Conservation (phyloP, 1,284 basidiomycete genomes). For the Filobasidium uniguttulatum region DNA sequence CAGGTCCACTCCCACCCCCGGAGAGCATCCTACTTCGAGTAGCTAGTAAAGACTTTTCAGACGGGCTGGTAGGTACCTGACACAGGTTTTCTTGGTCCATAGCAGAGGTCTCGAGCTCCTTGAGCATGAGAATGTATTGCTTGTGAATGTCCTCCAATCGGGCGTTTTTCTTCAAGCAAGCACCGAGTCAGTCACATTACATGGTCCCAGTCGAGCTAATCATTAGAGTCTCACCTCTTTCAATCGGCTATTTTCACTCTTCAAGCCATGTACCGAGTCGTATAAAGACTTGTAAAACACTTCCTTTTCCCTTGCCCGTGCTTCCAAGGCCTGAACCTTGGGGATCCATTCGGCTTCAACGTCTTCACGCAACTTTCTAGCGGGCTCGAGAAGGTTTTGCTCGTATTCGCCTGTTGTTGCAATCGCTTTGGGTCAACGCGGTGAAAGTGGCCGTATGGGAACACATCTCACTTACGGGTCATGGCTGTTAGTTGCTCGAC, state of each 20-base stretch:
- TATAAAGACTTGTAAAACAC: slow-evolving; percentile 15
- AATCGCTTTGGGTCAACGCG: not conserved
- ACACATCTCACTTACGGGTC: slow-evolving; percentile 22
- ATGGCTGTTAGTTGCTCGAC: slow-evolving; percentile 31
- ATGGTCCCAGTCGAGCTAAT: not conserved
- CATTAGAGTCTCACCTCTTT: slow-evolving; percentile 11
- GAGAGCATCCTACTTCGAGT: not conserved
- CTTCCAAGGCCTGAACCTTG: slow-evolving; percentile 49
- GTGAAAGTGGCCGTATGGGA: not conserved
- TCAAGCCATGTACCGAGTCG: slow-evolving; percentile 11
- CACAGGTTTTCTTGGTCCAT: not conserved
- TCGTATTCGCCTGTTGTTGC: slow-evolving; percentile 34
- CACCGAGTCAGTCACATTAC: not conserved
- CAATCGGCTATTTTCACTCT: slow-evolving; percentile 10
- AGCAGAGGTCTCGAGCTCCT: not conserved
- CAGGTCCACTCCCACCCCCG: no score
- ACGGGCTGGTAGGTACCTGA: not conserved
- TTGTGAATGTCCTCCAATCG: not conserved
- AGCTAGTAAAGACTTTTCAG: not conserved
- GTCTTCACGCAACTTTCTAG: slow-evolving; percentile 58
- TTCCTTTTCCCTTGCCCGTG: slow-evolving; percentile 13
- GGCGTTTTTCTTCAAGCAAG: not conserved
- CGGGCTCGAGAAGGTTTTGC: slow-evolving; percentile 49
- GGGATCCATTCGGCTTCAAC: slow-evolving; percentile 62
- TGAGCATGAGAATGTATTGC: not conserved